Base-by-base conservation (phyloP, 2,329 filamentous ascomycete genomes). In the Cordyceps fumosorosea region DNA sequence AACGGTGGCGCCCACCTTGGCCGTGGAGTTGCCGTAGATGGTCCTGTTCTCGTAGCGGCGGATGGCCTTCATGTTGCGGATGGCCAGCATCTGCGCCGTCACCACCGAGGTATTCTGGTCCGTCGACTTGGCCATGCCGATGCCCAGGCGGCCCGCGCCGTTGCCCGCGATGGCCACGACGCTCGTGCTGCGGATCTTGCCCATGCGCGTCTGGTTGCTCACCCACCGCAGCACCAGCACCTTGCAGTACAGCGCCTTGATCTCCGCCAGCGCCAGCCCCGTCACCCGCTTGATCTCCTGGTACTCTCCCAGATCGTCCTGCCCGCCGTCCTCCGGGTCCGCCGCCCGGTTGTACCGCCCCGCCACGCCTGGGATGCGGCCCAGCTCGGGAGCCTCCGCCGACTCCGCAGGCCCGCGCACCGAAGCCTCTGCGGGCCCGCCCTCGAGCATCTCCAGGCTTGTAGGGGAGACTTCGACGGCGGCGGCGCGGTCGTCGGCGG, bases 1-100 rank as follows among this genome's bases (percentile, higher is more conserved):
- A 64, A 95, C 84, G 7, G 89, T 91, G n/a, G 90, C 95, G 63
- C 91, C 91, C 40, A 96, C 84, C 81, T 99, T 99, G 68, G 81
- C 86, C 75, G 86, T 83, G 47, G 96, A 84, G 66, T 92, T 86
- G 62, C 95, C 95, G 76, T 84, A 98, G 59, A 96, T 95, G 14
- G 95, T 99, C 65, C 95, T 82, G 69, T 91, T 83, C 80, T 99
- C 95, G 73, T 98, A 99, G 63, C 93, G 83, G 56, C 87, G 85
- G 62, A 99, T 86, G n/a, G 95, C 93, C 78, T 86, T 85, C 90
- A 99, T 92, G 80, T 95, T 97, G 71, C 89, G 83, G 68, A 98
- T 90, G 26, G 95, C 93, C 66, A 88, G 82, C 77, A 92, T 85
- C 75, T 84, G 85, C 51, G 92, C 89, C 78, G 96, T 91, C 66